Conservation (phyloP, 805 yeast genomes). For the Ogataea pini region DNA sequence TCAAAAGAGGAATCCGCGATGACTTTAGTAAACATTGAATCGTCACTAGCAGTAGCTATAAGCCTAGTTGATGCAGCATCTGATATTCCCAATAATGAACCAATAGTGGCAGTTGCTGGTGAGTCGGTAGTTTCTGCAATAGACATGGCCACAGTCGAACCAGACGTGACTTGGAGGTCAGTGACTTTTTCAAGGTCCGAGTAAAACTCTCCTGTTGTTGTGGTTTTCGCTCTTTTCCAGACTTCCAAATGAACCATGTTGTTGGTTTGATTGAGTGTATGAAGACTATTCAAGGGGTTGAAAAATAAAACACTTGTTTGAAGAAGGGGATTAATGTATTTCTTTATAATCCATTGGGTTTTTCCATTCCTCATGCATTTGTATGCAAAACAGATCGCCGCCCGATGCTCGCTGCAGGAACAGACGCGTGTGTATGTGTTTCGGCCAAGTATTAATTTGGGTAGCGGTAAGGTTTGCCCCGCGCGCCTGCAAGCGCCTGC, state of each 20-base stretch:
- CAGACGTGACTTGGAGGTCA: constrained; percentile 17
- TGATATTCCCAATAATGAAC: constrained; percentile 10
- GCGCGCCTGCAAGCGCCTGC: too few species aligned
- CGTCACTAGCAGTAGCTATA: constrained; percentile 10
- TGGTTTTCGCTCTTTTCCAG: constrained; percentile 11
- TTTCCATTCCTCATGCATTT: neutral
- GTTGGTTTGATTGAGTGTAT: neutral
- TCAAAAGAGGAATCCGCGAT: neutral
- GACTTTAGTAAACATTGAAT: constrained; percentile 2
- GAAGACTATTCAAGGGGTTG: neutral
- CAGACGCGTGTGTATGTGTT: constrained; percentile 1
- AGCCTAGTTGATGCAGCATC: neutral
- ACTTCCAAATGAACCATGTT: constrained; percentile 10
- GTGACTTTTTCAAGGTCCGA: constrained; percentile 24
- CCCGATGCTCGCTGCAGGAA: constrained; percentile 3
- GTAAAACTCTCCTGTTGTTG: constrained; percentile 22
- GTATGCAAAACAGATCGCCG: constrained; percentile 4
- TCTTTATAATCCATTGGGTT: neutral
- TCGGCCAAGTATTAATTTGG: too few species aligned
- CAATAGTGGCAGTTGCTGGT: constrained; percentile 1
- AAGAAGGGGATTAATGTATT: neutral
- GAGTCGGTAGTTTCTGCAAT: constrained; percentile 10
- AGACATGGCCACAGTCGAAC: constrained; percentile 6
- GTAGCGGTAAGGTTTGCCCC: too few species aligned
- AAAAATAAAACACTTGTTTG: too few species aligned